Percentiles rank a stretch among this genome's conserved stretches.
Evolutionary conservation across 441 rosid genomes (phyloP).

Genomic region (Euphorbia corollata): DNA sequence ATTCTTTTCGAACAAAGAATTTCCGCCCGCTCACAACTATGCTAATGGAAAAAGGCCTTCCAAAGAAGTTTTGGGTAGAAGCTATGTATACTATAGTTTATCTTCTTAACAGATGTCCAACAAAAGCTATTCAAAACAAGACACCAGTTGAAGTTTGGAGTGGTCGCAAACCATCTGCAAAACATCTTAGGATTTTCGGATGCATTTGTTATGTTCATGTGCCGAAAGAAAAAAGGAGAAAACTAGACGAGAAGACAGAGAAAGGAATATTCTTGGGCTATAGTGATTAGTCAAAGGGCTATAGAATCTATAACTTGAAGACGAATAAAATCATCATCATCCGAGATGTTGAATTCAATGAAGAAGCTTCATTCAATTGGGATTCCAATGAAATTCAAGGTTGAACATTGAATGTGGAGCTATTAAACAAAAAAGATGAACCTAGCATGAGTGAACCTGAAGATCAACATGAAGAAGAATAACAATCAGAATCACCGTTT

Average conservation of each 20-base stretch:
- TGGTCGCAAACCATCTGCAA: not conserved
- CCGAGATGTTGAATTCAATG: slow-evolving; percentile 3
- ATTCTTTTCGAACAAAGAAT: too few species aligned
- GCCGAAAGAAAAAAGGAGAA: not conserved
- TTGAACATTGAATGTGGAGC: not conserved
- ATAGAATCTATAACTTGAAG: not conserved
- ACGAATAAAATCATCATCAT: slow-evolving; percentile 5
- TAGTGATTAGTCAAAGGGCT: slow-evolving; percentile 6
- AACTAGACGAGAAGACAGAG: not conserved
- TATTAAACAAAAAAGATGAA: too few species aligned
- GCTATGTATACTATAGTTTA: not conserved
- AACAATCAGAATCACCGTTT: not conserved
- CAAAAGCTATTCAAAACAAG: not conserved
- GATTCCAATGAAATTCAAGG: not conserved
- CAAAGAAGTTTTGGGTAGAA: not conserved
- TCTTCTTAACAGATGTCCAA: not conserved
- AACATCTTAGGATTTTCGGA: not conserved
- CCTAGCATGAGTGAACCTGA: not conserved
- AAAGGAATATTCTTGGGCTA: slow-evolving; percentile 2
- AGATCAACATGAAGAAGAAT: not conserved
- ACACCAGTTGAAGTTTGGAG: slow-evolving; percentile 1
- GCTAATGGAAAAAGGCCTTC: not conserved
- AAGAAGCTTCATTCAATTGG: not conserved
- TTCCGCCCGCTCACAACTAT: too few species aligned
- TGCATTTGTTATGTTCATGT: not conserved